Conservation (phyloP, 1,284 basidiomycete species). For the Puccinia horiana region DNA sequence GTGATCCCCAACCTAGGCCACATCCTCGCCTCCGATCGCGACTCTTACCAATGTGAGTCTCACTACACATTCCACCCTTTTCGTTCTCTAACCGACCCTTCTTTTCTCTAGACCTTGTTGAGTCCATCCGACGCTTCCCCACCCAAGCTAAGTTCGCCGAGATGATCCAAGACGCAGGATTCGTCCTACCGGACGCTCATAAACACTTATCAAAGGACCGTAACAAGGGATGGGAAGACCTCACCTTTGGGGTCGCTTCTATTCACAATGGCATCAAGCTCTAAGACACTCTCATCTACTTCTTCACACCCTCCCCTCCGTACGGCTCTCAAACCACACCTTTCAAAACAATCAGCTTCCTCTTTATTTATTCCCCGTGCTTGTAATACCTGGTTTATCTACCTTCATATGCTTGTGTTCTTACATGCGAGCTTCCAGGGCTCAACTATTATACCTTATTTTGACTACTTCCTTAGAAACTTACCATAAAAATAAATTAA, state of each 20-base stretch:
- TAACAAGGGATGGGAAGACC: conserved; percentile 54
- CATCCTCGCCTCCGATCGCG: conserved; percentile 90
- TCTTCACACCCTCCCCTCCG: background rate
- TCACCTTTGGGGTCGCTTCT: conserved; percentile 57
- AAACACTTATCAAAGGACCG: conserved; percentile 30
- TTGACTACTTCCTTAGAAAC: no score
- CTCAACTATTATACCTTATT: no score
- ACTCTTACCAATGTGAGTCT: conserved; percentile 72
- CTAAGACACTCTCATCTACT: background rate
- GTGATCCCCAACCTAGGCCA: conserved; percentile 92
- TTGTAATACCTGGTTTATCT: background rate
- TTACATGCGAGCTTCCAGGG: background rate
- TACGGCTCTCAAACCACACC: background rate
- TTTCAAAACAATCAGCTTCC: background rate
- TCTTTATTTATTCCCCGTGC: background rate
- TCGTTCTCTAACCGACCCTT: background rate
- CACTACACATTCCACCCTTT: background rate
- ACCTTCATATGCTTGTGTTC: background rate
- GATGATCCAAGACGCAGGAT: conserved; percentile 66
- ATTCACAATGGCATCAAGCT: conserved; percentile 57
- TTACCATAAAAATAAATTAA: no score
- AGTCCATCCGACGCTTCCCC: conserved; percentile 94
- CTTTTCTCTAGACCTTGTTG: conserved; percentile 73
- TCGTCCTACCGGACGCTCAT: conserved; percentile 53
- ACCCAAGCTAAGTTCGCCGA: conserved; percentile 82